Percentiles rank a stretch among this genome's conserved stretches.
phyloP scores from a whole-genome alignment of 192 early-diverging fungal species.

The Thamnidium elegans region DNA sequence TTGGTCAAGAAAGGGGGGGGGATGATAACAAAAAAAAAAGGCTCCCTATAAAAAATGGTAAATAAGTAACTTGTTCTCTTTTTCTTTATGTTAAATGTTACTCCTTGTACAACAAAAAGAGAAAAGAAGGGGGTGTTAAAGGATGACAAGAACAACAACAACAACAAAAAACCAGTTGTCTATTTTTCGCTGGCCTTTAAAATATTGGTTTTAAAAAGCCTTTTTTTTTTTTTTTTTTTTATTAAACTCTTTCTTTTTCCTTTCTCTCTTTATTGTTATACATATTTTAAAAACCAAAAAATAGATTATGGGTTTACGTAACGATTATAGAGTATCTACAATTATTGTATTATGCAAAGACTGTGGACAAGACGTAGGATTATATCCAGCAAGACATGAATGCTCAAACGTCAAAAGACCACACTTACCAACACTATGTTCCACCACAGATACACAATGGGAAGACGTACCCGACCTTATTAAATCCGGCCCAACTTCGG shows the following conservation, averaged over 20 bases:
- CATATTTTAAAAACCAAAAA: not conserved
- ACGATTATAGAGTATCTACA: slow-evolving; percentile 57
- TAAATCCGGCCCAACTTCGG: not conserved
- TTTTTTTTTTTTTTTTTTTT: not conserved
- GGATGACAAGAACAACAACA: too few relatives aligned
- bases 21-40: too few relatives aligned
- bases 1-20: too few relatives aligned
- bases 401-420: slow-evolving; percentile 34
- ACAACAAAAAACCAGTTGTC: too few relatives aligned
- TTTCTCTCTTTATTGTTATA: not conserved
- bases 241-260: not conserved
- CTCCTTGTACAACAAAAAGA: too few relatives aligned
- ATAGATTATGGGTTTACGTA: slow-evolving; percentile 32
- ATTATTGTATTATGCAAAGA: slow-evolving; percentile 59
- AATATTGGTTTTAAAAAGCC: too few relatives aligned
- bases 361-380: slow-evolving; percentile 58
- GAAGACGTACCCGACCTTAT: not conserved
- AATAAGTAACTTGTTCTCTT: too few relatives aligned
- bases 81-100: too few relatives aligned
- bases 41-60: too few relatives aligned
- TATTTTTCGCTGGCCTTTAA: too few relatives aligned
- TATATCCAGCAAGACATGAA: slow-evolving; percentile 56
- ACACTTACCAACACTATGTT: slow-evolving; percentile 8
- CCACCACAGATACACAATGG: too few relatives aligned
- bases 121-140: too few relatives aligned